Base-by-base conservation (phyloP, 345 rosid species). In the Chamaenerion angustifolium region DNA sequence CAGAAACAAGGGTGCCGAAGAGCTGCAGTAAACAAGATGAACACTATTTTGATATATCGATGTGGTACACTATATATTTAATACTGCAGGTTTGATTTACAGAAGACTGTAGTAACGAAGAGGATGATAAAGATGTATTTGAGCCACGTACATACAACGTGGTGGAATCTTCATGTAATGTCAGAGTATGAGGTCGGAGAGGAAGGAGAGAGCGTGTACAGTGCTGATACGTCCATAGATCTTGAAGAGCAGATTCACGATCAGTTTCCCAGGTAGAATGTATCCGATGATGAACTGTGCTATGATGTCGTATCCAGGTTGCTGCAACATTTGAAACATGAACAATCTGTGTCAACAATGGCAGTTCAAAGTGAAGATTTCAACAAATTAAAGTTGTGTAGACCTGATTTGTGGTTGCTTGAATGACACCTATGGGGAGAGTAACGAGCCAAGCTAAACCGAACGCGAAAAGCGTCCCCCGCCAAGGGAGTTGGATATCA, bases 131-230 rank as follows among this genome's bases (percentile, higher is more conserved):
- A 31, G 13, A 51, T 8, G 11, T 54, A 85, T 89, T 89, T 93
- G 99, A 62, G 97, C 95, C 0, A 70, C 76, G 69, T 82, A 93
- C 99, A 93, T 85, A 70, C 95, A 80, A 7, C 96, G 82, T 0
- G 99, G 99, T 43, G 99, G 99, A 52, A 93, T 93, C 57, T 93
- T 88, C 99, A 93, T 88, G 76, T 93, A 93, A 63, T 88, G 97
- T 14, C 97, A 97, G 9, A 88, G 96, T 71, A 88, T 93, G 57
- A 93, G 99, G 71, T 93, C 99, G 8, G 97, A 76, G 46, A 93
- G 70, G 82, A 93, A 93, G 49, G 99, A 85, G 54, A 93, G 90
- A 52, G 96, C 99, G 37, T 93, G 99, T 52, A 93, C 53, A 0
- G 99, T 82, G 69, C 99, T 93, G 71, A 80, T 93, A 45, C 99